Evolutionary conservation across 768 basidiomycete species (phyloP).

Genomic region (Russula compacta): DNA sequence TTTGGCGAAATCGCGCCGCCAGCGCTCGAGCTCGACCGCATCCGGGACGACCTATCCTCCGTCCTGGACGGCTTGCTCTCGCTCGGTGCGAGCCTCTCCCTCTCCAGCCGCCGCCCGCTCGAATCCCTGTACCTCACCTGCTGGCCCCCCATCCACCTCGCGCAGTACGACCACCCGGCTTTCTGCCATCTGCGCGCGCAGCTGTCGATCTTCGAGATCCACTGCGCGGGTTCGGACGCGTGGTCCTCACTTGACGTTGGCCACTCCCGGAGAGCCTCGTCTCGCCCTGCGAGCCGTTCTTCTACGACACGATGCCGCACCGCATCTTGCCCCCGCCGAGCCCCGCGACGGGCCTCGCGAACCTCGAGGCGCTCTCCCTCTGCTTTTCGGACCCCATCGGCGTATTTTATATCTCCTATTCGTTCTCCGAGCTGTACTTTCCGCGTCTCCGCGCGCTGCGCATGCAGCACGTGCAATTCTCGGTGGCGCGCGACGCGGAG

Average conservation of each 20-base stretch:
- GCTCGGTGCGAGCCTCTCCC: neutral
- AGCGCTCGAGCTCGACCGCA: neutral
- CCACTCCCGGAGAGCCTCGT: neutral
- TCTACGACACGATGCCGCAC: neutral
- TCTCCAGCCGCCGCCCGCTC: neutral
- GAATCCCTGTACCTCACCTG: conserved; percentile 4
- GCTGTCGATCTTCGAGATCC: conserved; percentile 3
- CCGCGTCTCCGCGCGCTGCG: conserved; percentile 7
- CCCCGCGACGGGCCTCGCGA: neutral
- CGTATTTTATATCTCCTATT: neutral
- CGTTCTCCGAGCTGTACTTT: conserved; percentile 4
- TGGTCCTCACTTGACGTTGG: neutral
- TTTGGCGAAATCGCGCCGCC: neutral
- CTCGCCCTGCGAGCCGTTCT: conserved; percentile 11
- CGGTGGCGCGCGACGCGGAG: conserved; percentile 5
- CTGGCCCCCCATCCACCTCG: conserved; percentile 2
- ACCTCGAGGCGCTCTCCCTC: conserved; percentile 7
- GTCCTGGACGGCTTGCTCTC: conserved; percentile 1
- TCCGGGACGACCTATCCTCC: conserved; percentile 3
- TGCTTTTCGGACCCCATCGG: conserved; percentile 8
- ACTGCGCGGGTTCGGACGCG: neutral
- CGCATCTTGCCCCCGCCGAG: neutral
- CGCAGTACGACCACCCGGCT: conserved; percentile 1
- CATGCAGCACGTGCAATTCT: conserved; percentile 12
- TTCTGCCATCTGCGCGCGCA: neutral